Evolutionary conservation across 495 filamentous ascomycete genomes (phyloP).

Genomic region (Jackrogersella minutella): DNA sequence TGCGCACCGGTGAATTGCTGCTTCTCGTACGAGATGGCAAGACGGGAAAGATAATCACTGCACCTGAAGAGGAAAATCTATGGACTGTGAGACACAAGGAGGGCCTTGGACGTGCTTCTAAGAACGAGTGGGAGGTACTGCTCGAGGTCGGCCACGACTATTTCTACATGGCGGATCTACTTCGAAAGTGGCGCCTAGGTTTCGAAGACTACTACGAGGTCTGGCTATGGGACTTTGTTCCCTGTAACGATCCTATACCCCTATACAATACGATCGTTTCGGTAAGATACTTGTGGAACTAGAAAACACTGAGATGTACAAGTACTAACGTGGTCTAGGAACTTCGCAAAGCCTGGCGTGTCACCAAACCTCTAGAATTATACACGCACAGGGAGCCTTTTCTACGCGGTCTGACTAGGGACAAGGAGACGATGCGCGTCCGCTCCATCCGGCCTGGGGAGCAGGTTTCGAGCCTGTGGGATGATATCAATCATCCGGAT

Average conservation of each 20-base stretch:
- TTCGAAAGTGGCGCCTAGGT: constrained; percentile 55
- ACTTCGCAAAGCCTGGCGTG: constrained; percentile 51
- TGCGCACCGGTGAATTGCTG: constrained; percentile 52
- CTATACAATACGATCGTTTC: constrained; percentile 46
- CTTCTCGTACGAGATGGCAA: constrained; percentile 59
- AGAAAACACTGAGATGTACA: background rate
- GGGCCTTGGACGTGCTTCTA: constrained; percentile 54
- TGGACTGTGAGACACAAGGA: constrained; percentile 57
- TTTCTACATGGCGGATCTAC: constrained; percentile 50
- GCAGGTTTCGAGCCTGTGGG: constrained; percentile 49
- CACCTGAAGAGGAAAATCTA: constrained; percentile 51
- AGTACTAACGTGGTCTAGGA: constrained; percentile 36
- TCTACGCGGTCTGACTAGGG: constrained; percentile 49
- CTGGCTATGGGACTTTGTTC: constrained; percentile 59
- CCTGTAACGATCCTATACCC: constrained; percentile 35
- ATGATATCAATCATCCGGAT: constrained; percentile 42
- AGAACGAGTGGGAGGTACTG: constrained; percentile 52
- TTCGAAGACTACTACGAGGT: constrained; percentile 62
- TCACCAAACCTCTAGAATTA: constrained; percentile 40
- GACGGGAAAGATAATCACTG: constrained; percentile 55
- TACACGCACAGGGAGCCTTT: constrained; percentile 48
- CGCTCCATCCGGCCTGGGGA: constrained; percentile 55
- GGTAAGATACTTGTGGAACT: constrained; percentile 30
- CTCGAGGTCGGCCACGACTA: constrained; percentile 50
- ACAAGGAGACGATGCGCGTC: constrained; percentile 48